A percentile compares a stretch with the other conserved stretches of the same genome.
These are phyloP conservation scores for Abrus precatorius DNA, from an alignment of 306 rosid species.

Conservation along the genomic window DNA sequence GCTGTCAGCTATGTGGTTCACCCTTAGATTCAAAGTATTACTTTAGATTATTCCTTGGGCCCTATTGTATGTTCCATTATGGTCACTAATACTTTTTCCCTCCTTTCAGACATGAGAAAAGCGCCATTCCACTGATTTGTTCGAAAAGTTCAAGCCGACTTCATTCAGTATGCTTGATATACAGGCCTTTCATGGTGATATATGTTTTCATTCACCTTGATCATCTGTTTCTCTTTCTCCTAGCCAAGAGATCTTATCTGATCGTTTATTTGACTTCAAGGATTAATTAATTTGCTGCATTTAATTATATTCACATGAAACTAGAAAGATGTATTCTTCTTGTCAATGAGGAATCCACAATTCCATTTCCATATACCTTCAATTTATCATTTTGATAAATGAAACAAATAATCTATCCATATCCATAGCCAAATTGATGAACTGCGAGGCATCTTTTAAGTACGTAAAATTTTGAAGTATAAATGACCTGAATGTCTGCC, in stretches of 20 bases:
- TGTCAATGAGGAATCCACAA: slow-evolving; percentile 11
- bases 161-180: slow-evolving; percentile 70
- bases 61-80: slow-evolving; percentile 27
- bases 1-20: slow-evolving; percentile 84
- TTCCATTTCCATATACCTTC: neutral
- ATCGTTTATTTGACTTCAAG: slow-evolving; percentile 16
- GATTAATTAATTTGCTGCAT: slow-evolving; percentile 30
- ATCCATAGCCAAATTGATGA: slow-evolving; percentile 27
- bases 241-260: slow-evolving; percentile 10
- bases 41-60: slow-evolving; percentile 27
- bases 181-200: slow-evolving; percentile 87
- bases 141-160: slow-evolving; percentile 66
- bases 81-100: slow-evolving; percentile 38
- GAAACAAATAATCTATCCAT: slow-evolving; percentile 1
- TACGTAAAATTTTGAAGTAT: neutral
- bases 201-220: slow-evolving; percentile 21
- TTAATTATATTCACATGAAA: slow-evolving; percentile 4
- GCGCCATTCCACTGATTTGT: slow-evolving; percentile 63
- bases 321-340: slow-evolving; percentile 31
- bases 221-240: slow-evolving; percentile 23
- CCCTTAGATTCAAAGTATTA: slow-evolving; percentile 67
- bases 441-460: slow-evolving; percentile 21
- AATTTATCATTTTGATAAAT: neutral
- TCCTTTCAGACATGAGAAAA: slow-evolving; percentile 52
- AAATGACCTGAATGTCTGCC: neutral